Conservation (phyloP, 2,329 filamentous ascomycete genomes). For the Aspergillus amoenus region DNA sequence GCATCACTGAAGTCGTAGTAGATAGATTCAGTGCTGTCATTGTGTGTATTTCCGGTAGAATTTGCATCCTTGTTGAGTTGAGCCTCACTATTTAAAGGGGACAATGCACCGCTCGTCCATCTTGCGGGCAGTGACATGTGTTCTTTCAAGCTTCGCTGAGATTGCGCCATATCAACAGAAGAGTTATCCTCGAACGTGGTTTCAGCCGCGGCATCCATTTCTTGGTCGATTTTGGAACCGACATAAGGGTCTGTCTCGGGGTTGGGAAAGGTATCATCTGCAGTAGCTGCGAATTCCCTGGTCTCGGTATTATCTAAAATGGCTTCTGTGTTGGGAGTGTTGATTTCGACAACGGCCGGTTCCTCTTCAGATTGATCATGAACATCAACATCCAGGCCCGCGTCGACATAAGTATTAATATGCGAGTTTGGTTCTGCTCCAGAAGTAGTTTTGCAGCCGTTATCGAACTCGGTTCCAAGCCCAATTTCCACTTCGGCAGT, state of each 20-base stretch:
- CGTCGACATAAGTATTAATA: background rate
- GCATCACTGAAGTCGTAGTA: conserved; percentile 14
- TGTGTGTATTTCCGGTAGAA: background rate
- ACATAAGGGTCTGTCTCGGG: background rate
- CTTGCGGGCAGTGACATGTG: background rate
- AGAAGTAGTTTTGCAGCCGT: background rate
- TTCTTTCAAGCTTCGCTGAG: background rate
- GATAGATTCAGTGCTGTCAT: background rate
- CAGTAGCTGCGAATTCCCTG: background rate
- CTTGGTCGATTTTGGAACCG: background rate
- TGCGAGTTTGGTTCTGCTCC: background rate
- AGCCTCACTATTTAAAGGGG: background rate
- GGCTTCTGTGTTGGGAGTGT: background rate
- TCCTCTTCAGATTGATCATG: background rate
- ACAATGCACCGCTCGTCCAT: background rate
- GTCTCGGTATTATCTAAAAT: background rate
- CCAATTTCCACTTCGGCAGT: background rate
- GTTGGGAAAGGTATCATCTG: background rate
- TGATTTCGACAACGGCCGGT: background rate
- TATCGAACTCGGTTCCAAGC: background rate
- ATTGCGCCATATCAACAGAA: background rate
- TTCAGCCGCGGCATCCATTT: background rate
- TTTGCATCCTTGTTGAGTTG: background rate
- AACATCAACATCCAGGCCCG: background rate
- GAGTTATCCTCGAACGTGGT: background rate